Evolutionary conservation across 2,329 filamentous ascomycete genomes (phyloP), one percentile per base, ranked within the genome.

Genomic region (Paecilomyces fulvus): DNA sequence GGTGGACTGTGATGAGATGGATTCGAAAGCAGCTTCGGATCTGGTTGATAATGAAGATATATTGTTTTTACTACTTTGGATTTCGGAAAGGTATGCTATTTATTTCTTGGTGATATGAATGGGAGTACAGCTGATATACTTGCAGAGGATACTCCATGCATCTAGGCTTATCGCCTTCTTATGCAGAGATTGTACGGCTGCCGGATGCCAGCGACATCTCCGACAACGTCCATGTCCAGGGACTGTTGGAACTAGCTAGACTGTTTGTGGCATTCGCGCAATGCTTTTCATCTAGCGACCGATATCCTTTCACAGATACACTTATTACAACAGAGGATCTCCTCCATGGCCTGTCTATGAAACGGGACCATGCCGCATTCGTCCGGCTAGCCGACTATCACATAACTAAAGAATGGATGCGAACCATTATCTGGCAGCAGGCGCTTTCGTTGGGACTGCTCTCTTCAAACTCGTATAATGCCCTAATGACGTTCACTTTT

Each of bases 381-480:
- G 62, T 62, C 8, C 61, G 67, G 10, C 57, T 64, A 11, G 67
- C 67, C 21, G 67, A 70, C 23, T 68, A 61, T 25, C 60, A 62
- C 30, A 67, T 69, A 46, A 70, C 67, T 0, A 62, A 61, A 50
- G 60, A 69, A 56, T 70, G 67, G 67, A 70, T 70, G 67, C 61
- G 67, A 25, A 68, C 63, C 1, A 70, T 70, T 7, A 57, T 70
- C 20, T 70, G 67, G 67, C 67, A 69, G 28, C 58, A 67, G 28
- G 67, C 66, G 14, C 53, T 70, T 3, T 64, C 64, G 3, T 49
- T 56, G 43, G 62, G 61, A 2, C 55, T 69, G 14, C 51, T 70
- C 1, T 70, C 67, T 6, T 69, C 67, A 7, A 56, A 59, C 6
- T 59, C 64, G 1, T 53, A 56, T n/a, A 51, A 33, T 3, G 54